These are phyloP conservation scores for Marchantia polymorpha DNA, from an alignment of 225 moss, liverwort and hornwort genomes.

Conservation along the genomic window DNA sequence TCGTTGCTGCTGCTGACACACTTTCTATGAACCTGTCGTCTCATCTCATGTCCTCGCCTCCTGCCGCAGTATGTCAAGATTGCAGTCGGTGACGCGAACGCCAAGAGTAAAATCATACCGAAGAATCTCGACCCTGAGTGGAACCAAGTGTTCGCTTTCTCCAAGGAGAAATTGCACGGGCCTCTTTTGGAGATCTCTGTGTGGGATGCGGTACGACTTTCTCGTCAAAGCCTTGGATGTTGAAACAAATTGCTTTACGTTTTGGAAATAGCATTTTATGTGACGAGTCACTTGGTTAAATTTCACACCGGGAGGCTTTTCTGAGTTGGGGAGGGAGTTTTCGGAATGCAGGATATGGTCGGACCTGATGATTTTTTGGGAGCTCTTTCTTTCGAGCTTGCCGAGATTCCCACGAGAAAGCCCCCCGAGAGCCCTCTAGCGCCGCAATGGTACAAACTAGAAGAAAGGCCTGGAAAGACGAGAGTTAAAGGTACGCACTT, in stretches of 20 bases:
- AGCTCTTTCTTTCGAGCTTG: slow-evolving; percentile 64
- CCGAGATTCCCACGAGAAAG: slow-evolving; percentile 67
- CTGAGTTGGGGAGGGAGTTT: not conserved
- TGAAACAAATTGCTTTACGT: no score
- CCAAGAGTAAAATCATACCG: slow-evolving; percentile 61
- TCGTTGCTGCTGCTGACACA: not conserved
- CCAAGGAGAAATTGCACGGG: slow-evolving; percentile 81
- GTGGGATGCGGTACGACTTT: slow-evolving; percentile 73
- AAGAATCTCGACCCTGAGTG: slow-evolving; percentile 79
- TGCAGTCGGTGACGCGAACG: slow-evolving; percentile 59
- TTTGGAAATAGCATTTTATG: not conserved
- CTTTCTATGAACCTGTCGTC: not conserved
- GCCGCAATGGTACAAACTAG: slow-evolving; percentile 87
- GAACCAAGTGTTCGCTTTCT: slow-evolving; percentile 88
- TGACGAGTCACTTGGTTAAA: not conserved
- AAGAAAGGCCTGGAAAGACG: slow-evolving; percentile 73
- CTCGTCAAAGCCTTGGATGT: not conserved
- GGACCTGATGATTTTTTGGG: slow-evolving; percentile 79
- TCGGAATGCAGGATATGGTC: slow-evolving; percentile 51
- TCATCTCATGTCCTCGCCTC: not conserved
- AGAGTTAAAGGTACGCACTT: slow-evolving; percentile 62
- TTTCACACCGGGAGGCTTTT: not conserved
- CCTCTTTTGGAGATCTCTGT: slow-evolving; percentile 68
- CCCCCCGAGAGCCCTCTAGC: slow-evolving; percentile 79
- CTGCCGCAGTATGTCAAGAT: slow-evolving; percentile 68